Conservation (phyloP, 2,329 filamentous ascomycete species). For the Colletotrichum coccodes region DNA sequence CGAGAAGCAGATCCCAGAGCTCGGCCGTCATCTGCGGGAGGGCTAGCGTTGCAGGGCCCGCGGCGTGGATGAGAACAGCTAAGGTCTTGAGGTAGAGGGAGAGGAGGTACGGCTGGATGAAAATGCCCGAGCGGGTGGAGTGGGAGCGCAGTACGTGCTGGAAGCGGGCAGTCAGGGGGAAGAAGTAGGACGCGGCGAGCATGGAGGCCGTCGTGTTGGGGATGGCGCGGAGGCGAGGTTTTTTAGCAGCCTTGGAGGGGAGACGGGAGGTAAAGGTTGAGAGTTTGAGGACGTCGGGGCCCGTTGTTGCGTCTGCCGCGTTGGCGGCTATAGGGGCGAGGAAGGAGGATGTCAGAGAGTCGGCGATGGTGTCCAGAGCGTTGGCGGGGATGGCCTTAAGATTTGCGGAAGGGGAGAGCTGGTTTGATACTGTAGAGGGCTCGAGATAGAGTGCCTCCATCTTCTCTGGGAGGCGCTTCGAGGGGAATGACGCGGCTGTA, state of each 20-base stretch:
- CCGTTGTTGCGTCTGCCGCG: slow-evolving; percentile 82
- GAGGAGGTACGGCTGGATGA: slow-evolving; percentile 80
- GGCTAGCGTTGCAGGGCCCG: slow-evolving; percentile 80
- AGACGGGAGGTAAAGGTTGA: slow-evolving; percentile 87
- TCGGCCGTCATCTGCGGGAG: slow-evolving; percentile 86
- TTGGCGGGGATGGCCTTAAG: slow-evolving; percentile 65
- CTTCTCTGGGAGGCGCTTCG: slow-evolving; percentile 78
- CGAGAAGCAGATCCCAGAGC: slow-evolving; percentile 83
- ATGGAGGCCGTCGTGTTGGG: slow-evolving; percentile 83
- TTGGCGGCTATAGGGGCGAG: slow-evolving; percentile 84
- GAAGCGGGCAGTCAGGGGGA: slow-evolving; percentile 84
- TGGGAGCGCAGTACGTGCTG: slow-evolving; percentile 67
- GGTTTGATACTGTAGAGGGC: slow-evolving; percentile 34
- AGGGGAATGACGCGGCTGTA: slow-evolving; percentile 73
- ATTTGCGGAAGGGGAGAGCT: slow-evolving; percentile 39
- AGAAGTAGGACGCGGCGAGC: slow-evolving; percentile 83
- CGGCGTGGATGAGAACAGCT: slow-evolving; percentile 82
- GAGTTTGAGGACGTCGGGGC: slow-evolving; percentile 87
- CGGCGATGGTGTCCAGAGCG: slow-evolving; percentile 75
- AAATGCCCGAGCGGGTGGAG: slow-evolving; percentile 58
- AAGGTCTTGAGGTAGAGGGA: slow-evolving; percentile 87
- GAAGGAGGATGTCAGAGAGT: slow-evolving; percentile 75
- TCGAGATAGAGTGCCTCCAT: slow-evolving; percentile 77
- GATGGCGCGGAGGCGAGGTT: slow-evolving; percentile 63
- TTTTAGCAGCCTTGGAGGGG: slow-evolving; percentile 45